Base-by-base conservation (phyloP, 139 green algal genomes). In the Chlorella sorokiniana region DNA sequence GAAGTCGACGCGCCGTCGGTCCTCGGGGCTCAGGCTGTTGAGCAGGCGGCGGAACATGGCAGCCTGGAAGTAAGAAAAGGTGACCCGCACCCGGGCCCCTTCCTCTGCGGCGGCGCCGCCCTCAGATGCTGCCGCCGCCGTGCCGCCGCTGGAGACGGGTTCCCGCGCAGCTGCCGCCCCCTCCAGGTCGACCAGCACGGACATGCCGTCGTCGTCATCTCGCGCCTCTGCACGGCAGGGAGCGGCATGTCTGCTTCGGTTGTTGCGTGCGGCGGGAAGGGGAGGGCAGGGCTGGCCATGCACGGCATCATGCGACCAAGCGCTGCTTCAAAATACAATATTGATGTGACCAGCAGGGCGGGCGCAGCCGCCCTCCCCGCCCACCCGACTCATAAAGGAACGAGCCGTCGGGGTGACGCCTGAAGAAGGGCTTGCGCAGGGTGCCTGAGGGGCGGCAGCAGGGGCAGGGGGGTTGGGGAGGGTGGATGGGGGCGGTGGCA, bases 361-460 rank as follows among this genome's bases (percentile, higher is more conserved):
- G 48, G 48, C 11, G 48, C 48, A 59, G 48, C 48, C 48, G 16
- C 22, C 38, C 38, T 9, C 25, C 35, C 27, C 29, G 20, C 72
- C 16, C 56, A 80, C 74, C 74, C 14, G 74, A 71, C 56, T 80
- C 74, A 11, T 61, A 80, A 10, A 33, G 41, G 71, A 93, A 87
- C 63, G 62, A 63, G 1, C 86, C 83, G 59, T 89, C 76, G 10
- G 56, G 25, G 0, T 59, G 48, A 6, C 92, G 78, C 22, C 83
- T 84, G 84, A 96, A 95, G 84, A 97, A 97, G 4, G 90, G 89
- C 42, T 84, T 35, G 31, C 42, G 25, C 42, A 91, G 68, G 4
- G 86, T 89, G 22, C 84, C 90, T 83, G 77, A 73, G 4, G 23
- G 25, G 40, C 9, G 25, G 8, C 40, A 22, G 68, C 25, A 74